Percentiles rank a stretch among this genome's conserved stretches.
phyloP scores from a whole-genome alignment of 2,329 filamentous ascomycete species.

The Epichloe amarillans region DNA sequence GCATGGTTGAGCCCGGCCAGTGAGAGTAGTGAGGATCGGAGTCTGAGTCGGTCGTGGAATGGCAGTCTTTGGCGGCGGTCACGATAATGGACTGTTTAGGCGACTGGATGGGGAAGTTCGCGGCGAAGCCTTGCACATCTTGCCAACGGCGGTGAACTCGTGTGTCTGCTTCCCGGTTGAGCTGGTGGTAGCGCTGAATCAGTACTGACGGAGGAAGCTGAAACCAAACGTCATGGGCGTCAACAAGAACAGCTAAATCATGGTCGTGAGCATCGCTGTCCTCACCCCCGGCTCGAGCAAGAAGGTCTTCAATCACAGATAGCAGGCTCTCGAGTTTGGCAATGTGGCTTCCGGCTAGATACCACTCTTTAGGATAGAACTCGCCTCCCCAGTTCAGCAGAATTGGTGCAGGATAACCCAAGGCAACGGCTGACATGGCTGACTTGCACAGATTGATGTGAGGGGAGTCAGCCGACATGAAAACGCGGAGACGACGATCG shows the following conservation, averaged over 20 bases:
- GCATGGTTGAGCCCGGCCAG: too few relatives aligned
- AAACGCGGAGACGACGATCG: slow-evolving; percentile 20
- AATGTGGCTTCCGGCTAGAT: slow-evolving; percentile 24
- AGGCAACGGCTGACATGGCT: slow-evolving; percentile 23
- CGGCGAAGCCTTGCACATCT: slow-evolving; percentile 4
- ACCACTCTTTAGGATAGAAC: slow-evolving; percentile 23
- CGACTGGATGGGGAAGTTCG: background rate
- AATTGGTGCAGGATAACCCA: slow-evolving; percentile 24
- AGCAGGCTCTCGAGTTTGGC: slow-evolving; percentile 21
- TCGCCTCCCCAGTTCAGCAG: slow-evolving; percentile 25
- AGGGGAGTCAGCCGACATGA: slow-evolving; percentile 25
- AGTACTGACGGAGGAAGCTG: slow-evolving; percentile 25
- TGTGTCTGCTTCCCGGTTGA: slow-evolving; percentile 21
- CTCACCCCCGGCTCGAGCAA: slow-evolving; percentile 3
- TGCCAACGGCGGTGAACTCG: slow-evolving; percentile 15
- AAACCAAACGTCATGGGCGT: slow-evolving; percentile 27
- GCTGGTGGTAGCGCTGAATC: slow-evolving; percentile 21
- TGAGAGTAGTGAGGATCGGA: slow-evolving; percentile 18
- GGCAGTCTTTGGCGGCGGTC: slow-evolving; percentile 23
- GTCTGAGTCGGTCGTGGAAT: slow-evolving; percentile 19
- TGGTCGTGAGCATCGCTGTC: slow-evolving; percentile 3
- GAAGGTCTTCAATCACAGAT: slow-evolving; percentile 14
- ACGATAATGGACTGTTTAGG: slow-evolving; percentile 19
- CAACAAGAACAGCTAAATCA: slow-evolving; percentile 21
- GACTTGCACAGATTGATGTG: slow-evolving; percentile 25